These are phyloP conservation scores for Chlorella sp. DNA, from an alignment of 139 green algal genomes.

Conservation along the genomic window DNA sequence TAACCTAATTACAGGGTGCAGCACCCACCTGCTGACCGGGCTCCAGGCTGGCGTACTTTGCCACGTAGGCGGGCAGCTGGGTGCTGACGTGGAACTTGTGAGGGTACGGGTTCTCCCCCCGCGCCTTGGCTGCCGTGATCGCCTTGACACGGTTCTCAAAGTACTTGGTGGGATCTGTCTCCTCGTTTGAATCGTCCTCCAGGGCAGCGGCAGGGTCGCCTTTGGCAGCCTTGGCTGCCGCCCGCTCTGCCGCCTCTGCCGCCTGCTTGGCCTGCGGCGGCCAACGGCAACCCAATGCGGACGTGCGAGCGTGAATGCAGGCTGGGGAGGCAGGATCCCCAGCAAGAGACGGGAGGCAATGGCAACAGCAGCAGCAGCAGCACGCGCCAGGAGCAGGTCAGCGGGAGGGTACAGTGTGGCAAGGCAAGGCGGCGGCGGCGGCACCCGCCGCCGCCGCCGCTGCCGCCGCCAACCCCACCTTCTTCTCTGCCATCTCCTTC, in stretches of 20 bases:
- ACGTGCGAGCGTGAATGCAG: neutral
- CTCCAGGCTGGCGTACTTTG: constrained; percentile 77
- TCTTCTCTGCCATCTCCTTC: constrained; percentile 86
- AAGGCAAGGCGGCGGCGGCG: neutral
- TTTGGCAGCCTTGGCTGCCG: constrained; percentile 59
- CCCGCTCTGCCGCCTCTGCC: constrained; percentile 60
- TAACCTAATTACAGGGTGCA: neutral
- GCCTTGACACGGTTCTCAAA: constrained; percentile 81
- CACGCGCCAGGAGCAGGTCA: neutral
- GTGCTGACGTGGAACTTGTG: constrained; percentile 87
- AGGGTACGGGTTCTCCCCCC: constrained; percentile 94
- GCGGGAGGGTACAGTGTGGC: neutral
- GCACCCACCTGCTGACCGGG: constrained; percentile 66
- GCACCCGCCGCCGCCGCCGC: neutral
- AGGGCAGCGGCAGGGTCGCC: constrained; percentile 47
- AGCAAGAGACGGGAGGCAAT: neutral
- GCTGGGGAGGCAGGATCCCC: no score
- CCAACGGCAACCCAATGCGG: neutral
- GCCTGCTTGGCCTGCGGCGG: constrained; percentile 72
- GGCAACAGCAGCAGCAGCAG: neutral
- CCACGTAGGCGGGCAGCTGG: constrained; percentile 88
- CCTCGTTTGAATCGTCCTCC: constrained; percentile 79
- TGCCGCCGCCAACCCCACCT: constrained; percentile 52
- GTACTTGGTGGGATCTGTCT: constrained; percentile 87
- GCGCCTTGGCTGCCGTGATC: constrained; percentile 79